Conservation (phyloP, 768 basidiomycete species). For the Nevesoporus exiguus region DNA sequence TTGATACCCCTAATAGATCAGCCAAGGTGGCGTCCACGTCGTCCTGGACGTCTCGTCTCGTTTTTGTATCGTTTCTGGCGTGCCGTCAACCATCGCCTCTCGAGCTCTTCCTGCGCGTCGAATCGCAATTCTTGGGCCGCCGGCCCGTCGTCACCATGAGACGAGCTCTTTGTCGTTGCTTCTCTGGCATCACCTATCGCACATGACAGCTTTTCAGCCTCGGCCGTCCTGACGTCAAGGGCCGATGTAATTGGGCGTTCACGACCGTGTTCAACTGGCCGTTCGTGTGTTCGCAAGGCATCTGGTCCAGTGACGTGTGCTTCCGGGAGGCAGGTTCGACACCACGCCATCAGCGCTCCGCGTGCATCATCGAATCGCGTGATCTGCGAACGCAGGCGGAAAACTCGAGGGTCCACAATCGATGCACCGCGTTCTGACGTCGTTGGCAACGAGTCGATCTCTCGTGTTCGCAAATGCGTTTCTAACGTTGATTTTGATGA, state of each 20-base stretch:
- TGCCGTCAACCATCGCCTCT: conserved; percentile 6
- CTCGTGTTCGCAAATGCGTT: neutral
- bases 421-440: neutral
- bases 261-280: neutral
- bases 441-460: neutral
- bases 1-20: neutral
- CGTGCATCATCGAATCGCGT: neutral
- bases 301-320: neutral
- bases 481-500: neutral
- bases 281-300: neutral
- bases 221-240: neutral
- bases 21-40: neutral
- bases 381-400: conserved; percentile 6
- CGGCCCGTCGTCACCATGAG: neutral
- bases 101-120: conserved; percentile 8
- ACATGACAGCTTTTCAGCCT: neutral
- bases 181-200: neutral
- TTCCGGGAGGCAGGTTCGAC: neutral
- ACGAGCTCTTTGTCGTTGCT: neutral
- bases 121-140: neutral
- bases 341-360: conserved; percentile 13
- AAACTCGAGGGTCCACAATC: conserved; percentile 11
- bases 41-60: neutral
- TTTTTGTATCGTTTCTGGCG: neutral
- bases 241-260: neutral